Percentiles rank a stretch among this genome's conserved stretches.
phyloP scores from a whole-genome alignment of 2,329 filamentous ascomycete genomes.

The Talaromyces sp. region DNA sequence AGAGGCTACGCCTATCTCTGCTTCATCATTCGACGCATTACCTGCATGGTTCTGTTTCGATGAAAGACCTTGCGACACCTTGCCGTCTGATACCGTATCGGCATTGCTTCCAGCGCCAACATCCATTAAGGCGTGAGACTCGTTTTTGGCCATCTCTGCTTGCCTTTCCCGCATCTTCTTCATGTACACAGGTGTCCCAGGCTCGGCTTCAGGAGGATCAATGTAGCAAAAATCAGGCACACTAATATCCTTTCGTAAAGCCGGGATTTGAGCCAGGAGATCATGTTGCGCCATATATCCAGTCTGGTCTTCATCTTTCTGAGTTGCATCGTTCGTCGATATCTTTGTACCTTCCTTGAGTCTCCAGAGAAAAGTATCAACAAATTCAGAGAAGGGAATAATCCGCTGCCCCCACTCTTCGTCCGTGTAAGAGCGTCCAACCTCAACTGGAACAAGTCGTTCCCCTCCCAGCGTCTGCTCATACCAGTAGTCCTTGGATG shows the following conservation, averaged over 20 bases:
- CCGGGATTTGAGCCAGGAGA: constrained; percentile 77
- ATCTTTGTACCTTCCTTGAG: constrained; percentile 10
- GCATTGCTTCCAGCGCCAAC: not conserved
- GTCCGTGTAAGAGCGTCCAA: constrained; percentile 85
- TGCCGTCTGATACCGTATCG: not conserved
- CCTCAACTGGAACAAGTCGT: constrained; percentile 78
- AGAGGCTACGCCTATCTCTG: constrained; percentile 21
- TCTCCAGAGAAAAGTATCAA: constrained; percentile 57
- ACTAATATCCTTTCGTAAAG: constrained; percentile 69
- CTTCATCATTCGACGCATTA: constrained; percentile 17
- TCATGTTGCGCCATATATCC: constrained; percentile 93
- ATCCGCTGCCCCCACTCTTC: constrained; percentile 79
- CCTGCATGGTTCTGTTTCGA: constrained; percentile 15
- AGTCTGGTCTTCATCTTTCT: constrained; percentile 35
- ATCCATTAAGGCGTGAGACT: not conserved
- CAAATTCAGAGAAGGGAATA: constrained; percentile 69
- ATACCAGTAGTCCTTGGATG: constrained; percentile 68
- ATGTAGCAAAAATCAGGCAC: constrained; percentile 84
- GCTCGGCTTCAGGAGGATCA: constrained; percentile 57
- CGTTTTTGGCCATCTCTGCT: constrained; percentile 20
- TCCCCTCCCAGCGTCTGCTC: constrained; percentile 70
- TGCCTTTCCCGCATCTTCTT: constrained; percentile 33
- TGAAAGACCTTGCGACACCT: constrained; percentile 5
- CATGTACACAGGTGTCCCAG: constrained; percentile 44
- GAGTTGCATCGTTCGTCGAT: not conserved